These are phyloP conservation scores for Areca catechu DNA, from an alignment of 176 grass and related monocot species.

Conservation along the genomic window DNA sequence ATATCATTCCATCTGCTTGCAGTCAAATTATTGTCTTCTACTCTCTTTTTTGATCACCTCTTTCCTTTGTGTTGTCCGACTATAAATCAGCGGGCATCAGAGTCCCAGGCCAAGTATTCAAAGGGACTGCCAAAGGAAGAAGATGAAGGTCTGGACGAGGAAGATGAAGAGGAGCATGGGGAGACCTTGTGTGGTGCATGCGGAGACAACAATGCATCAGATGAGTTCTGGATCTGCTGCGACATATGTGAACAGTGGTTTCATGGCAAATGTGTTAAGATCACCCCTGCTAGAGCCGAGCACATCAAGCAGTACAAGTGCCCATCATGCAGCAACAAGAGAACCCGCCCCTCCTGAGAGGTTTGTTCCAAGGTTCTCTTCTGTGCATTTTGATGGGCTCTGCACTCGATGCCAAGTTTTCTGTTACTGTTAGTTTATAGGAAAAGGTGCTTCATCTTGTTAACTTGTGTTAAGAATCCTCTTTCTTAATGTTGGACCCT, in stretches of 20 bases:
- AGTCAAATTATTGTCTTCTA: too few relatives aligned
- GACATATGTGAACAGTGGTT: slow-evolving; percentile 98
- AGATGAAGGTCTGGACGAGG: slow-evolving; percentile 23
- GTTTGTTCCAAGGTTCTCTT: too few relatives aligned
- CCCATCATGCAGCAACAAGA: slow-evolving; percentile 72
- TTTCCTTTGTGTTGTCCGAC: neutral
- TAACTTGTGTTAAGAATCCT: too few relatives aligned
- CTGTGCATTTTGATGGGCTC: too few relatives aligned
- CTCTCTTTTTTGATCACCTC: neutral
- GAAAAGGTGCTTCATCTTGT: too few relatives aligned
- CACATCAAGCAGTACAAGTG: slow-evolving; percentile 99
- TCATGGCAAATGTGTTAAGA: slow-evolving; percentile 93
- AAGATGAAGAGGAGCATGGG: slow-evolving; percentile 42
- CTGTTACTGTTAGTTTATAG: too few relatives aligned
- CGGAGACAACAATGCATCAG: slow-evolving; percentile 68
- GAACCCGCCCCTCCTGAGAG: slow-evolving; percentile 41
- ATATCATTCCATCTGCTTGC: too few relatives aligned
- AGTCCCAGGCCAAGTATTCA: slow-evolving; percentile 33
- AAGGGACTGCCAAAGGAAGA: slow-evolving; percentile 45
- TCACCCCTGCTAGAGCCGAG: slow-evolving; percentile 89
- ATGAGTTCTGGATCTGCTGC: slow-evolving; percentile 98
- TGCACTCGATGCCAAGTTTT: too few relatives aligned
- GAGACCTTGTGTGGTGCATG: slow-evolving; percentile 82
- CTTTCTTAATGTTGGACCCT: too few relatives aligned
- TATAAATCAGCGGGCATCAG: slow-evolving; percentile 35